Conservation (phyloP, 164 flowering plant genomes). For the Nelumbo lutea region DNA sequence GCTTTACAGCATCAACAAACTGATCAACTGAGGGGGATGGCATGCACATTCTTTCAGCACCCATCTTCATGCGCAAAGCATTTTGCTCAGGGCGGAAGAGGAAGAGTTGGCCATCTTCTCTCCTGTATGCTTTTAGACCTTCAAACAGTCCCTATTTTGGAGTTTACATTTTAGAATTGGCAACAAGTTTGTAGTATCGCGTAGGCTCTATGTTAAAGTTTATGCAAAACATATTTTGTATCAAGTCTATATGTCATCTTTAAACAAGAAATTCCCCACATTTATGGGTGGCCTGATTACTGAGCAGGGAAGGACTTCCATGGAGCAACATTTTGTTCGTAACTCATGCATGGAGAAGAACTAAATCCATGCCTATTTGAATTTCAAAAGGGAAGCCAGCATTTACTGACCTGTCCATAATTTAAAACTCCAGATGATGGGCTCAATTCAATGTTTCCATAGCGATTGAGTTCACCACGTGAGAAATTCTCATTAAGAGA, state of each 20-base stretch:
- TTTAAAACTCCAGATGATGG: constrained; percentile 78
- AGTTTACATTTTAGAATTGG: too few species aligned
- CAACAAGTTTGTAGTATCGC: background rate
- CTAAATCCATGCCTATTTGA: background rate
- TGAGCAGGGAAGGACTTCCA: background rate
- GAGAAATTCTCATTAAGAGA: constrained; percentile 27
- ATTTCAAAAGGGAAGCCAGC: background rate
- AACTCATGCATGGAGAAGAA: background rate
- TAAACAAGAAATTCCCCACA: too few species aligned
- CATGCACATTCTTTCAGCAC: constrained; percentile 94
- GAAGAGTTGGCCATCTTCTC: constrained; percentile 47
- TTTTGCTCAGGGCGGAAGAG: constrained; percentile 86
- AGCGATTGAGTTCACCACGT: constrained; percentile 44
- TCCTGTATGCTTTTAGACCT: constrained; percentile 80
- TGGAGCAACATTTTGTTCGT: too few species aligned
- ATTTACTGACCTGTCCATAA: constrained; percentile 63
- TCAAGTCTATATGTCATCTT: background rate
- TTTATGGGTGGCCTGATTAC: background rate
- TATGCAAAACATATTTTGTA: background rate
- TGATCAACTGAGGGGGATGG: constrained; percentile 74
- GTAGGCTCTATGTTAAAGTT: too few species aligned
- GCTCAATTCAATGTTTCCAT: constrained; percentile 61
- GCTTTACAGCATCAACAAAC: constrained; percentile 74
- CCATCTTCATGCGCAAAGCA: constrained; percentile 65
- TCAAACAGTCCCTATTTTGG: constrained; percentile 80